phyloP scores from a whole-genome alignment of 441 rosid species.

The Hura crepitans region DNA sequence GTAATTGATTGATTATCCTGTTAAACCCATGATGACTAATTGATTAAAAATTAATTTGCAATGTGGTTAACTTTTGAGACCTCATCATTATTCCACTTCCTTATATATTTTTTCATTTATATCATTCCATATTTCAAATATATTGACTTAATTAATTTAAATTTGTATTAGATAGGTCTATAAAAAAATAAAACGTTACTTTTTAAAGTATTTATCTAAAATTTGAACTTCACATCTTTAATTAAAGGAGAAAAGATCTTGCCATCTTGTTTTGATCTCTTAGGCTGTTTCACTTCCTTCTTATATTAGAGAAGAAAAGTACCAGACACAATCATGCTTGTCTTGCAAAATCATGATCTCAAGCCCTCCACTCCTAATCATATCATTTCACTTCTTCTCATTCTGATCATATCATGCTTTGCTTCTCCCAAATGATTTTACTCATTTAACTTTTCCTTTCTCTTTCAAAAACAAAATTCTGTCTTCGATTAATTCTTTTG shows the following conservation, averaged over 20 bases:
- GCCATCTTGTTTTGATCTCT: no score
- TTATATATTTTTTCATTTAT: no score
- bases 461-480: background rate
- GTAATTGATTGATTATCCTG: background rate
- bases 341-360: slow-evolving; percentile 36
- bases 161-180: no score
- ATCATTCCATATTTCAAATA: no score
- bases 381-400: slow-evolving; percentile 31
- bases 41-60: slow-evolving; percentile 9
- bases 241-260: no score
- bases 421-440: slow-evolving; percentile 17
- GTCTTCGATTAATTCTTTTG: background rate
- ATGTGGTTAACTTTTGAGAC: slow-evolving; percentile 15
- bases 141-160: no score
- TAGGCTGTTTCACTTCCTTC: no score
- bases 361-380: slow-evolving; percentile 35
- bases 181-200: no score
- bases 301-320: slow-evolving; percentile 37
- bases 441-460: background rate
- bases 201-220: no score
- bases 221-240: no score
- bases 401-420: slow-evolving; percentile 21
- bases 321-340: slow-evolving; percentile 47
- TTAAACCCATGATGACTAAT: slow-evolving; percentile 8
- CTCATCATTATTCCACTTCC: slow-evolving; percentile 27